Base-by-base conservation (phyloP, 805 yeast species). In the Priceomyces melissophilus region DNA sequence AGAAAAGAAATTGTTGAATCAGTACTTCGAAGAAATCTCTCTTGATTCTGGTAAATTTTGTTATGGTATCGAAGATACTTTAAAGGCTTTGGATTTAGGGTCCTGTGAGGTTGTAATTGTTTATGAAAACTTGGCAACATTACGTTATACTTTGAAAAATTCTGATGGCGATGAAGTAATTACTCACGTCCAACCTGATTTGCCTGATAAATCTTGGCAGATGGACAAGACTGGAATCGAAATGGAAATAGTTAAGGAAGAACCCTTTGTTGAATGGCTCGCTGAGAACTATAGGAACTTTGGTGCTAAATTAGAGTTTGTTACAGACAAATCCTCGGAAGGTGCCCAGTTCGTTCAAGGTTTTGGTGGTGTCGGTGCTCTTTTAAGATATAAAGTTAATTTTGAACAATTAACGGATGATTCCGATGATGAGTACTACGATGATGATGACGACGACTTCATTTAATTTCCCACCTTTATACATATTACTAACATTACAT, bases 341-440 rank as follows among this genome's bases (percentile, higher is more conserved):
- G 99, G 99, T 75, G 95, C 98, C 35, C 99, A 93, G 73, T 93
- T 93, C 67, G 95, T 85, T 45, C 84, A 82, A 55, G 99, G 99
- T 45, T 93, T 93, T 61, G 99, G 99, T 84, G 99, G 99, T 71
- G 79, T 93, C 52, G 99, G 99, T 65, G 97, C 96, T 43, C 64
- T 93, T 55, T 74, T 93, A 64, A 88, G 99, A 73, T 93, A 93
- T 71, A 89, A 89, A 69, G 93, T 93, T 54, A 93, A 93, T 73
- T 93, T 93, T 58, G 99, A 93, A 65, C 97, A 89, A 74, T 78
- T 93, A 61, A 85, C 73, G 39, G 95, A 88, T 40, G 97, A 87
- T 42, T 75, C 82, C 44, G 95, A 87, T 49, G 97, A 90, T 59
- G 75, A 69, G 46, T 95, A 87, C 64, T 85, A 82, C 63, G 89